A percentile compares a stretch with the other conserved stretches of the same genome.
Evolutionary conservation across 2,329 filamentous ascomycete genomes (phyloP).

Genomic region (Trichoderma endophyticum): DNA sequence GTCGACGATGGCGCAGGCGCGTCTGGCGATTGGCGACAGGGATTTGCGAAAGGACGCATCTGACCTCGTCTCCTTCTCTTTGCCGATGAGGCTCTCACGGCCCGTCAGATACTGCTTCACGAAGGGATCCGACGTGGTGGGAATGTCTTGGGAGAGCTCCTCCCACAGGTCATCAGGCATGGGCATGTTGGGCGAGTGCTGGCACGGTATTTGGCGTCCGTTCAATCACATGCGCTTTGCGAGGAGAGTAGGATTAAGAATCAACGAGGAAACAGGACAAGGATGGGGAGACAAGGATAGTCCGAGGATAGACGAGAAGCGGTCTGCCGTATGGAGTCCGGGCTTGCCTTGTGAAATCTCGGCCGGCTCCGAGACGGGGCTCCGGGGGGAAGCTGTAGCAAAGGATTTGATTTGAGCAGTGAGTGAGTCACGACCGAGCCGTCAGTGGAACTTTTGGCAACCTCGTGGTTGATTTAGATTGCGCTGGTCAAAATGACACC

Average conservation of each 20-base stretch:
- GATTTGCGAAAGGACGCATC: conserved; percentile 67
- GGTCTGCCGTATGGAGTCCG: neutral
- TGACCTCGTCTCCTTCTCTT: conserved; percentile 80
- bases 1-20: conserved; percentile 76
- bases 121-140: conserved; percentile 64
- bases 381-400: neutral
- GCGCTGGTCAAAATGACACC: neutral
- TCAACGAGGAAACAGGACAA: neutral
- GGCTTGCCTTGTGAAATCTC: neutral
- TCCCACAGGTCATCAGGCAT: conserved; percentile 58
- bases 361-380: conserved; percentile 13
- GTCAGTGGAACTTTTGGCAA: neutral
- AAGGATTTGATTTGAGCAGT: neutral
- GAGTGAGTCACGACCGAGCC: conserved; percentile 10
- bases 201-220: neutral
- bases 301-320: neutral
- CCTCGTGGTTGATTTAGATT: neutral
- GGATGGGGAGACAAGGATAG: neutral
- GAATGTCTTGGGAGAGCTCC: conserved; percentile 55
- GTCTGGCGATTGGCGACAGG: conserved; percentile 73
- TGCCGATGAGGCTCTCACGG: conserved; percentile 68
- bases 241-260: neutral
- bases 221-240: neutral
- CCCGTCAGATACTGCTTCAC: conserved; percentile 78
- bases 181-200: conserved; percentile 29